Percentiles rank a stretch among this genome's conserved stretches.
Evolutionary conservation across 2,329 filamentous ascomycete species (phyloP).

Genomic region (Calonectria pseudoturangicola): DNA sequence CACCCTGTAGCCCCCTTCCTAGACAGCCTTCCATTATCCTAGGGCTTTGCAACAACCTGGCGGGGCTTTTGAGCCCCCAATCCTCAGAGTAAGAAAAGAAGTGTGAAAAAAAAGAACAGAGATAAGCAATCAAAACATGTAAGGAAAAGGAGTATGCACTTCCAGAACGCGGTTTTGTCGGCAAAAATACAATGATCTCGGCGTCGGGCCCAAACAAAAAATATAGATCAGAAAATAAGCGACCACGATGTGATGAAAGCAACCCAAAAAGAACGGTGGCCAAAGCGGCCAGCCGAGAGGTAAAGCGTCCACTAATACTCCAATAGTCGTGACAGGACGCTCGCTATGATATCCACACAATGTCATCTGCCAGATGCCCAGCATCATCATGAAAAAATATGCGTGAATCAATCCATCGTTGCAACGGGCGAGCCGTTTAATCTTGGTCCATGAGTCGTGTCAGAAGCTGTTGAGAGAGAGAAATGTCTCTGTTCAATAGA

Average conservation of each 20-base stretch:
- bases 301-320: conserved; percentile 29
- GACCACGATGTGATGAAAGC: conserved; percentile 9
- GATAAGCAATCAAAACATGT: conserved; percentile 10
- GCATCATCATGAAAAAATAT: conserved; percentile 55
- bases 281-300: conserved; percentile 14
- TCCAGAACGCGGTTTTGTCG: conserved; percentile 30
- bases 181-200: conserved; percentile 37
- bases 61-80: conserved; percentile 15
- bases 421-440: conserved; percentile 44
- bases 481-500: conserved; percentile 63
- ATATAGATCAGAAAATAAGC: conserved; percentile 37
- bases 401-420: conserved; percentile 54
- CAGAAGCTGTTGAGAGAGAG: conserved; percentile 6
- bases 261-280: conserved; percentile 9
- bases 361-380: conserved; percentile 53
- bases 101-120: background rate
- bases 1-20: conserved; percentile 17
- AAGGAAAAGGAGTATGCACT: conserved; percentile 33
- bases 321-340: conserved; percentile 32
- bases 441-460: conserved; percentile 49
- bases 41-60: conserved; percentile 33
- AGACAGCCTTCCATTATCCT: conserved; percentile 39
- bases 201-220: conserved; percentile 38
- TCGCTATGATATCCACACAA: conserved; percentile 52
- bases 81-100: conserved; percentile 5